These are phyloP conservation scores for Acacia melanoxylon DNA, from an alignment of 306 rosid species.

Conservation along the genomic window DNA sequence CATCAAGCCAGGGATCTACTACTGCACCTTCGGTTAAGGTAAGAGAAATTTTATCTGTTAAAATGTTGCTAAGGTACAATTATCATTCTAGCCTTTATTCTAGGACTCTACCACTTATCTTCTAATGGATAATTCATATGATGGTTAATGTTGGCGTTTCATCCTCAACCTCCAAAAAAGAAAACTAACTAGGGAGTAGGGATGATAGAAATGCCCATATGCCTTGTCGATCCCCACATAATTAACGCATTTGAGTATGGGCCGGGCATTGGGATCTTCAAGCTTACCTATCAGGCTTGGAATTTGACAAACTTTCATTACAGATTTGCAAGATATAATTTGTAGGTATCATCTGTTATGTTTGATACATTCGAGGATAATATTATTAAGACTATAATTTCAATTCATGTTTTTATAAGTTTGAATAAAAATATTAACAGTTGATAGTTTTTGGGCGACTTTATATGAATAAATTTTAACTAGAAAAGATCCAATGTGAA, in stretches of 20 bases:
- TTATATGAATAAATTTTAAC: background rate
- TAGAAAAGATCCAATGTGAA: background rate
- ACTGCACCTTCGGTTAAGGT: conserved; percentile 57
- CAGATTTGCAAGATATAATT: background rate
- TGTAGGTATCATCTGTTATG: background rate
- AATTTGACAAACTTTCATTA: background rate
- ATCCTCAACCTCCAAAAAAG: background rate
- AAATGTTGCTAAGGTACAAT: conserved; percentile 11
- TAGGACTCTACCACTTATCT: background rate
- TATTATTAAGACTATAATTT: background rate
- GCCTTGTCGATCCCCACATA: background rate
- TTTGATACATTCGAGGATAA: background rate
- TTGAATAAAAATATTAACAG: background rate
- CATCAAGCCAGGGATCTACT: conserved; percentile 62
- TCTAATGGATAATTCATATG: background rate
- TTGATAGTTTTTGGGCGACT: background rate
- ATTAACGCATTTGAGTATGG: background rate
- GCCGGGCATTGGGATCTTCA: background rate
- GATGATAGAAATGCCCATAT: background rate
- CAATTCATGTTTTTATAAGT: background rate
- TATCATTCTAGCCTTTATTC: conserved; percentile 18
- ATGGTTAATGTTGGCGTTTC: background rate
- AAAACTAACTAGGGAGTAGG: too few relatives aligned
- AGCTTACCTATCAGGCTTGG: background rate
- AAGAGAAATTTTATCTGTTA: conserved; percentile 24